A percentile compares a stretch with the other conserved stretches of the same genome.
Evolutionary conservation across 2,329 filamentous ascomycete species (phyloP).

Genomic region (Hysterium pulicare): DNA sequence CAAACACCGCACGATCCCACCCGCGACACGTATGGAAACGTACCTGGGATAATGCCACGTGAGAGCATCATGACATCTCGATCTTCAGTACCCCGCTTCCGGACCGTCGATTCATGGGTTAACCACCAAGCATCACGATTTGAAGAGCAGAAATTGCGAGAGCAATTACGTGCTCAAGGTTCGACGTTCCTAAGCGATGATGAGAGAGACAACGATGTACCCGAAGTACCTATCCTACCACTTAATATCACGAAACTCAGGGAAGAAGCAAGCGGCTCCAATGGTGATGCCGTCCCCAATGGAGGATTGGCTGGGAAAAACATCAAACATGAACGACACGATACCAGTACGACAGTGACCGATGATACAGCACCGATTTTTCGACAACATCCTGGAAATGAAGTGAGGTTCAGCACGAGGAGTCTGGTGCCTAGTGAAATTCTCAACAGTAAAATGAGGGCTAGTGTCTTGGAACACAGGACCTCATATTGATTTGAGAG

Average conservation of each 20-base stretch:
- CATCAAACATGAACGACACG: slow-evolving; percentile 32
- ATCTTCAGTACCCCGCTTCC: slow-evolving; percentile 37
- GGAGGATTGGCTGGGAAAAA: slow-evolving; percentile 27
- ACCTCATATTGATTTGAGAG: too few species aligned
- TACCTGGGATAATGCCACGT: slow-evolving; percentile 14
- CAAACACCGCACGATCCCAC: slow-evolving; percentile 35
- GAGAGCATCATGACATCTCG: slow-evolving; percentile 36
- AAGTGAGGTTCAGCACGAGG: slow-evolving; percentile 37
- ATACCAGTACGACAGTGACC: slow-evolving; percentile 26
- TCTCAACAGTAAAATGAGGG: slow-evolving; percentile 23
- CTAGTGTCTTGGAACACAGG: slow-evolving; percentile 15
- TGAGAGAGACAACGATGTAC: slow-evolving; percentile 9
- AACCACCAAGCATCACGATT: slow-evolving; percentile 37
- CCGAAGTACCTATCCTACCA: slow-evolving; percentile 29
- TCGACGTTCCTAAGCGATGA: background rate
- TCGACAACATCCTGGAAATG: slow-evolving; percentile 37
- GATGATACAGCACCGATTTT: slow-evolving; percentile 40
- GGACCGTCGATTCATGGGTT: slow-evolving; percentile 41
- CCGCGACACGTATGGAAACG: slow-evolving; percentile 23
- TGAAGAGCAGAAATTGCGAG: slow-evolving; percentile 33
- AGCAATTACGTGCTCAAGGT: slow-evolving; percentile 20
- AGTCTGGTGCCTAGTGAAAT: slow-evolving; percentile 39
- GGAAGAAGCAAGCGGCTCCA: slow-evolving; percentile 5
- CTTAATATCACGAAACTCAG: slow-evolving; percentile 12
- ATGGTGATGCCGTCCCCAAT: background rate